Evolutionary conservation across 1,284 basidiomycete species (phyloP).

Genomic region (Peniophora sp.): DNA sequence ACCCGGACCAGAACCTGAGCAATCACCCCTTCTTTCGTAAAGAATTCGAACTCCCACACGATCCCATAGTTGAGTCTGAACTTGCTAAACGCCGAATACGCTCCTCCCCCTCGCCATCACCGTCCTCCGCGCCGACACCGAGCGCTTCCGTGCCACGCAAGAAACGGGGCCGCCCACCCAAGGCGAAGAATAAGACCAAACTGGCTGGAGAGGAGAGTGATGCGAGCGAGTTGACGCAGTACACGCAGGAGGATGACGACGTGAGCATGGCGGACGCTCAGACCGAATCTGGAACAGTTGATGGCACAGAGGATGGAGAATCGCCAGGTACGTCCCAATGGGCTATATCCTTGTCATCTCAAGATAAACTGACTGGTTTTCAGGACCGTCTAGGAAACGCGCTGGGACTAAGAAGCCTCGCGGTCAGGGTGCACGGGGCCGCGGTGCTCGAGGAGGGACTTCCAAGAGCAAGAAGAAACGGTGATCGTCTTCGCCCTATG

Average conservation of each 20-base stretch:
- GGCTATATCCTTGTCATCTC: too few species aligned
- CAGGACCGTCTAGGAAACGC: too few species aligned
- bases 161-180: constrained; percentile 15
- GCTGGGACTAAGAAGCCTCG: too few species aligned
- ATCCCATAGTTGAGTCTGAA: constrained; percentile 48
- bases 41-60: constrained; percentile 57
- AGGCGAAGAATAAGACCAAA: constrained; percentile 44
- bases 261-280: constrained; percentile 3
- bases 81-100: constrained; percentile 57
- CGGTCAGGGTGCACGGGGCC: too few species aligned
- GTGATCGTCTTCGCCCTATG: too few species aligned
- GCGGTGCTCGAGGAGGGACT: too few species aligned
- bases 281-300: constrained; percentile 63
- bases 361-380: too few species aligned
- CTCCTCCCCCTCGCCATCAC: constrained; percentile 37
- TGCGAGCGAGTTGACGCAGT: constrained; percentile 71
- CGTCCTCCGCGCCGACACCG: constrained; percentile 47
- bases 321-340: background rate
- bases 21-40: constrained; percentile 62
- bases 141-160: constrained; percentile 19
- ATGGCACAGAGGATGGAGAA: constrained; percentile 52
- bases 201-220: constrained; percentile 71
- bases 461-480: too few species aligned
- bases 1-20: constrained; percentile 56
- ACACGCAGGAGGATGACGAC: constrained; percentile 62